Evolutionary conservation across 2,329 filamentous ascomycete species (phyloP).

Genomic region (Mollisiaceae sp.): DNA sequence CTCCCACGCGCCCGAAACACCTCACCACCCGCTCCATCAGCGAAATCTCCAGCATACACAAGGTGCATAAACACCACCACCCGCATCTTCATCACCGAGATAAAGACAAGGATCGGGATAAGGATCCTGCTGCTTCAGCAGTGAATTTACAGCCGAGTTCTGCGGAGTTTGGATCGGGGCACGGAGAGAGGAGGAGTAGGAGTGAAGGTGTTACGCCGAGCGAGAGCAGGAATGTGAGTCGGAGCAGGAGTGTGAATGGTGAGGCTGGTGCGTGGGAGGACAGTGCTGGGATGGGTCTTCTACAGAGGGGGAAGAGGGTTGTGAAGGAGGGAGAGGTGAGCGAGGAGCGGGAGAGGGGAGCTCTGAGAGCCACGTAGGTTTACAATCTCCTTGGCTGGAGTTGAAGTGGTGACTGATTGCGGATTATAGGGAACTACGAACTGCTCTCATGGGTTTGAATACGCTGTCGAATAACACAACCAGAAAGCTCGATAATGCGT

Average conservation of each 20-base stretch:
- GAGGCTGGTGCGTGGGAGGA: slow-evolving; percentile 14
- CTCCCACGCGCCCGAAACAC: slow-evolving; percentile 51
- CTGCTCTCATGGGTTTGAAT: slow-evolving; percentile 59
- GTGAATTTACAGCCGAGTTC: neutral
- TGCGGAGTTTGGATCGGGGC: neutral
- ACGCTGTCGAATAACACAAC: slow-evolving; percentile 67
- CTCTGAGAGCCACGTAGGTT: slow-evolving; percentile 50
- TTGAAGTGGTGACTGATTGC: slow-evolving; percentile 12
- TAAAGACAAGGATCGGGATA: slow-evolving; percentile 34
- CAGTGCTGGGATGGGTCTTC: slow-evolving; percentile 41
- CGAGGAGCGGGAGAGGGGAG: slow-evolving; percentile 50
- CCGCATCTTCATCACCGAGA: slow-evolving; percentile 43
- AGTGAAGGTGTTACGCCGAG: slow-evolving; percentile 51
- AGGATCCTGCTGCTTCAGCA: slow-evolving; percentile 12
- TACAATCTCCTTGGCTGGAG: neutral
- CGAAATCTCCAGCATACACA: slow-evolving; percentile 29
- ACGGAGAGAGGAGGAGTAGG: slow-evolving; percentile 25
- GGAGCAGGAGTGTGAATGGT: slow-evolving; percentile 48
- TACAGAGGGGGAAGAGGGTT: slow-evolving; percentile 26
- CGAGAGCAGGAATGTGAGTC: slow-evolving; percentile 51
- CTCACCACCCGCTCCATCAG: slow-evolving; percentile 57
- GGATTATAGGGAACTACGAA: slow-evolving; percentile 54
- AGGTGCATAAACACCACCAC: slow-evolving; percentile 47
- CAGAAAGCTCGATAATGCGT: slow-evolving; percentile 72
- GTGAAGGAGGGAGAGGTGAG: slow-evolving; percentile 48